phyloP scores from a whole-genome alignment of 345 rosid genomes.

The Moringa oleifera region DNA sequence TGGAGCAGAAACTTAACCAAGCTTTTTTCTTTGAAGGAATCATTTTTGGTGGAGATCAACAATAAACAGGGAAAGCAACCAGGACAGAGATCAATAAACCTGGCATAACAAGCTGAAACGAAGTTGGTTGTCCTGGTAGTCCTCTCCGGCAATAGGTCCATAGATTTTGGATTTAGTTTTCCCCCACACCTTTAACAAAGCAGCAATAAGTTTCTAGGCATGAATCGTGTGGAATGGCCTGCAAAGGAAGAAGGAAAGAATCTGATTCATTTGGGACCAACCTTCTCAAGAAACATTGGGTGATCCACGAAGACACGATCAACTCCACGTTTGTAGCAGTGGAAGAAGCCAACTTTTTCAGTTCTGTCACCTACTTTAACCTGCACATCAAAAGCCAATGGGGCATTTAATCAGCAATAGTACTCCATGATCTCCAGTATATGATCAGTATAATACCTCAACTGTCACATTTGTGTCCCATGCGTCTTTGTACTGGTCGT shows the following conservation, averaged over 20 bases:
- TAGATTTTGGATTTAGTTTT: slow-evolving; percentile 86
- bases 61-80: too few relatives aligned
- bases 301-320: slow-evolving; percentile 93
- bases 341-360: slow-evolving; percentile 79
- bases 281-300: slow-evolving; percentile 88
- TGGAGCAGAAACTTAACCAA: too few relatives aligned
- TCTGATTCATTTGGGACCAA: slow-evolving; percentile 21
- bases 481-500: slow-evolving; percentile 91
- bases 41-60: too few relatives aligned
- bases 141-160: slow-evolving; percentile 70
- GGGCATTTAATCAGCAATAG: too few relatives aligned
- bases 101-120: slow-evolving; percentile 81
- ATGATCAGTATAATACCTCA: slow-evolving; percentile 52
- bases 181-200: slow-evolving; percentile 67
- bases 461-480: slow-evolving; percentile 63
- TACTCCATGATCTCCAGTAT: too few relatives aligned
- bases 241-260: slow-evolving; percentile 2
- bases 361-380: slow-evolving; percentile 47
- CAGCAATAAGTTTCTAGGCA: slow-evolving; percentile 1
- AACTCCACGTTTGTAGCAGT: slow-evolving; percentile 84
- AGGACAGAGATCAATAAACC: too few relatives aligned
- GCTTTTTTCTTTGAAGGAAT: too few relatives aligned
- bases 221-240: too few relatives aligned
- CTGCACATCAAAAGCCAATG: too few relatives aligned
- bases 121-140: slow-evolving; percentile 82